Percentiles rank a stretch among this genome's conserved stretches.
Conservation (phyloP, 805 yeast genomes). For the Ascoidea asiatica region DNA sequence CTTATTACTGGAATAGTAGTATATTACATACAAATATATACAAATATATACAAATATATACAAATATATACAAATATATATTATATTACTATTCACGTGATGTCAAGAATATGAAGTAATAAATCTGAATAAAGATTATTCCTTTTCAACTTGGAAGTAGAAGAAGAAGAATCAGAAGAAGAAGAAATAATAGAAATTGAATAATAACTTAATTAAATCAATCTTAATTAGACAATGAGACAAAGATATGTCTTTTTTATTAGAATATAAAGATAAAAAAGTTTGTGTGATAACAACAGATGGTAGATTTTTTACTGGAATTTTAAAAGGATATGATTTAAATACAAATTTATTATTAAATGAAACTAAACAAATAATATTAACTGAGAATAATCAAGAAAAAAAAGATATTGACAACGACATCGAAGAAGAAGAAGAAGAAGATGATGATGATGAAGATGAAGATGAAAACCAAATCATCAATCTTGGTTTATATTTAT, state of each 20-base stretch:
- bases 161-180: too few relatives aligned
- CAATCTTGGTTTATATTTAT: slow-evolving; percentile 26
- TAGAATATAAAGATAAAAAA: slow-evolving; percentile 9
- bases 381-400: slow-evolving; percentile 4
- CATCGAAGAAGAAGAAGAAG: too few relatives aligned
- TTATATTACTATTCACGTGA: not conserved
- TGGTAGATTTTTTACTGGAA: slow-evolving; percentile 17
- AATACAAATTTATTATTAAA: slow-evolving; percentile 27
- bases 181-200: too few relatives aligned
- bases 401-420: too few relatives aligned
- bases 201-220: not conserved
- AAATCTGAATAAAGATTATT: not conserved
- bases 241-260: slow-evolving; percentile 6
- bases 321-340: slow-evolving; percentile 23
- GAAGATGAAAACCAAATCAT: slow-evolving; percentile 21
- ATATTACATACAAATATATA: too few relatives aligned
- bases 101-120: not conserved
- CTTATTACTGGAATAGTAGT: too few relatives aligned
- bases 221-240: not conserved
- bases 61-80: not conserved
- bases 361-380: slow-evolving; percentile 23
- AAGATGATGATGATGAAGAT: slow-evolving; percentile 5
- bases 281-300: slow-evolving; percentile 21
- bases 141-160: not conserved
- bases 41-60: not conserved